Conservation (phyloP, 768 basidiomycete species). For the Pholiota microspora region DNA sequence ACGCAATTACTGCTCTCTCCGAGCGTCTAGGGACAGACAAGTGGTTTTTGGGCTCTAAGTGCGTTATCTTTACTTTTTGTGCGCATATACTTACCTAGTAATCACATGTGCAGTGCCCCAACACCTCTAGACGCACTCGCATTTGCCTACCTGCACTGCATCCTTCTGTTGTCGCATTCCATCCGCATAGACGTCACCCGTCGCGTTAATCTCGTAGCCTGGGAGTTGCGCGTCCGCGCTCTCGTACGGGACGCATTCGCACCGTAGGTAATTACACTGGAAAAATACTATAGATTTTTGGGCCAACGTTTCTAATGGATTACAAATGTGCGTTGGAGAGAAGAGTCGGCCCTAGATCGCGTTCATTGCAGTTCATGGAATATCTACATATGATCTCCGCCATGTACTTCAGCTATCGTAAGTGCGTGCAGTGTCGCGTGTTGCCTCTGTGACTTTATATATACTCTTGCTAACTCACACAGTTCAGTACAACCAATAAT, state of each 20-base stretch:
- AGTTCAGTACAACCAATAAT: too few species aligned
- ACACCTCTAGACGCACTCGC: constrained; percentile 80
- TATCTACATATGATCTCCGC: too few species aligned
- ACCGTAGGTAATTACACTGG: constrained; percentile 15
- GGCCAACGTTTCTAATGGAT: too few species aligned
- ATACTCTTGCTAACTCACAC: too few species aligned
- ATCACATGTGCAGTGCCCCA: constrained; percentile 47
- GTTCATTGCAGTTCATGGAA: too few species aligned
- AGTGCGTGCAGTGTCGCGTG: too few species aligned
- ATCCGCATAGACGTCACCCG: constrained; percentile 66
- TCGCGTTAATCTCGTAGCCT: constrained; percentile 74
- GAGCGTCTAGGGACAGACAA: constrained; percentile 73
- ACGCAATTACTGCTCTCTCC: constrained; percentile 71
- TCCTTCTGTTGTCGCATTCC: constrained; percentile 45
- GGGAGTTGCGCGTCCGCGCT: constrained; percentile 70
- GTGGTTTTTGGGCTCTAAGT: constrained; percentile 83
- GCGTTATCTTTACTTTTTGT: constrained; percentile 9
- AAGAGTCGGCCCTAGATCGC: too few species aligned
- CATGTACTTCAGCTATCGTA: too few species aligned
- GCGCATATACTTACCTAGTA: neutral
- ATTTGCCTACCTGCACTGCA: constrained; percentile 77
- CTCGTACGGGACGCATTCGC: constrained; percentile 55
- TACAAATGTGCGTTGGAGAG: too few species aligned
- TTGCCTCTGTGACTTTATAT: too few species aligned
- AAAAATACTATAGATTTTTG: too few species aligned